A percentile compares a stretch with the other conserved stretches of the same genome.
Evolutionary conservation across 2,329 filamentous ascomycete species (phyloP).

Genomic region (Fusarium redolens): DNA sequence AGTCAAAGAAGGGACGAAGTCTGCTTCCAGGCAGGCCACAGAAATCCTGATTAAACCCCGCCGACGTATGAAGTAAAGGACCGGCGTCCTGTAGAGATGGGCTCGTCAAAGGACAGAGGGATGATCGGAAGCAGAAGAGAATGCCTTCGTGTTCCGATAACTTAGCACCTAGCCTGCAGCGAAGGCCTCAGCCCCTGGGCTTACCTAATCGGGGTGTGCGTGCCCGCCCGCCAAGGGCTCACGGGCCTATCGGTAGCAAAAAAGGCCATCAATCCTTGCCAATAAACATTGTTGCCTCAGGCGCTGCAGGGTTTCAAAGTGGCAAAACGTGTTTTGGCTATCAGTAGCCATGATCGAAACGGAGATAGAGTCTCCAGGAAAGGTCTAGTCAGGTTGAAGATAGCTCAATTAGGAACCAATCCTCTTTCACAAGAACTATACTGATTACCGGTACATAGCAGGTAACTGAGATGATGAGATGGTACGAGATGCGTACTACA

Average conservation of each 20-base stretch:
- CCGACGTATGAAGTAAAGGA: conserved; percentile 45
- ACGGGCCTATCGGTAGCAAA: conserved; percentile 16
- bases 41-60: conserved; percentile 45
- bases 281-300: conserved; percentile 38
- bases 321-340: background rate
- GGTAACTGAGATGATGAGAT: background rate
- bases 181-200: conserved; percentile 44
- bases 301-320: conserved; percentile 5
- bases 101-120: conserved; percentile 36
- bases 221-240: conserved; percentile 21
- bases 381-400: background rate
- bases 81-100: conserved; percentile 45
- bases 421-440: background rate
- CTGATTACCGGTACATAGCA: background rate
- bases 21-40: conserved; percentile 55
- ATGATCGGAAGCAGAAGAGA: conserved; percentile 37
- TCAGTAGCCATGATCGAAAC: background rate
- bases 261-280: conserved; percentile 28
- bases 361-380: conserved; percentile 9
- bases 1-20: conserved; percentile 49
- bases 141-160: conserved; percentile 38
- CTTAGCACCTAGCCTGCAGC: background rate
- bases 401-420: background rate
- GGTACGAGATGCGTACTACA: background rate
- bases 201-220: conserved; percentile 40